Evolutionary conservation across 371 early-diverging fungal genomes (phyloP).

Genomic region (Rhizomucor pusillus): DNA sequence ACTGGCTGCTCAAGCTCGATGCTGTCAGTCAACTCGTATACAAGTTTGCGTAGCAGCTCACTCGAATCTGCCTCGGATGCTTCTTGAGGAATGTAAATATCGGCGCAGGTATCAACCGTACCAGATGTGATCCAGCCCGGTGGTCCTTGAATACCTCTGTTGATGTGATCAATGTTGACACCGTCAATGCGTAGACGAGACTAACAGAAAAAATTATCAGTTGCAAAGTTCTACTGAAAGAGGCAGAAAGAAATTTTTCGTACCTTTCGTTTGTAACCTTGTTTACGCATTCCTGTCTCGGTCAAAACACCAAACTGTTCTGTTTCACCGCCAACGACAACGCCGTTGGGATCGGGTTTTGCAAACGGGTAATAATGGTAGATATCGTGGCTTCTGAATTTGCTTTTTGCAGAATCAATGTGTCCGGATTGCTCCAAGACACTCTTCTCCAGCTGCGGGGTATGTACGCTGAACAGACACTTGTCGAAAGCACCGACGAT

Average conservation of each 20-base stretch:
- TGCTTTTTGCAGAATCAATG: constrained; percentile 29
- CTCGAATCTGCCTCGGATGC: constrained; percentile 53
- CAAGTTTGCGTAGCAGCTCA: constrained; percentile 63
- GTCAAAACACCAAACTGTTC: constrained; percentile 45
- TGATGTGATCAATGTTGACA: constrained; percentile 89
- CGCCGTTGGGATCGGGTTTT: constrained; percentile 47
- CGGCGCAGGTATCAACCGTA: constrained; percentile 78
- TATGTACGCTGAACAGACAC: constrained; percentile 90
- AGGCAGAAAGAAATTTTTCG: not conserved
- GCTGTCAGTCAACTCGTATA: constrained; percentile 76
- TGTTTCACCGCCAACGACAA: constrained; percentile 44
- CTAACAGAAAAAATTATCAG: constrained; percentile 20
- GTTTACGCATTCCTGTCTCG: constrained; percentile 40
- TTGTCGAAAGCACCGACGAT: constrained; percentile 94
- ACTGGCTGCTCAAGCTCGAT: constrained; percentile 65
- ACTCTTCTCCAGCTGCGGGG: constrained; percentile 68
- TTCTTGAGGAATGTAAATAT: constrained; percentile 69
- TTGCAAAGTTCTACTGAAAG: not conserved
- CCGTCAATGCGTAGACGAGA: constrained; percentile 89
- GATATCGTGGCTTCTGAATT: constrained; percentile 45
- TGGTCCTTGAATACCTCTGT: constrained; percentile 84
- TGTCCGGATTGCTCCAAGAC: constrained; percentile 46
- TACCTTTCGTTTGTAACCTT: constrained; percentile 51
- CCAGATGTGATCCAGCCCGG: constrained; percentile 94
- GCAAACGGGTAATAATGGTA: constrained; percentile 47